Evolutionary conservation across 768 basidiomycete genomes (phyloP), one percentile per base, ranked within the genome.

Genomic region (Boletus pseudopeckii): DNA sequence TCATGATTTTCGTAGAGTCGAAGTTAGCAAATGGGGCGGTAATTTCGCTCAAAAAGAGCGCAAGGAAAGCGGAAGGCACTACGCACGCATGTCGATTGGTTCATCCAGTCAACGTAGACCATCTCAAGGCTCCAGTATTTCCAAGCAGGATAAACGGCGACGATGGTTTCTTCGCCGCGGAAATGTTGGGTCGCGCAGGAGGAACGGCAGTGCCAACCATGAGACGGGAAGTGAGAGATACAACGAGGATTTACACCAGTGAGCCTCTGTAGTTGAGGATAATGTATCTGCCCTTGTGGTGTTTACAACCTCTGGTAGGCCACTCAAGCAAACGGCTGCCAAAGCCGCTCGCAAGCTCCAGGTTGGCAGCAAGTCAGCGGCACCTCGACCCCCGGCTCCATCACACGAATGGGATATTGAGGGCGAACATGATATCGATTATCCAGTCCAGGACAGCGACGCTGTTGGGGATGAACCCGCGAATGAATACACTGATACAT

Each of bases 21-120:
- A 50, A 38, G 24, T 30, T 40, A 49, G 18, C 32, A 24, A 22
- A 22, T 60, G 58, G 65, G 18, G 32, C 2, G n/a, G 20, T 7
- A 56, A 54, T 18, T 28, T 8, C 17, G 17, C 47, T 38, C 49
- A n/a, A 34, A 68, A 53, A 39, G 45, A 26, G 22, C 44, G n/a
- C 33, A 32, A 28, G 8, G 48, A 41, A 22, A 11, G 22, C 20
- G 47, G 47, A 38, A 53, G 42, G 45, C 54, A 45, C 38, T 54
- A 56, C 17, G 54, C 53, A 11, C 63, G 66, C 47, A 65, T 64
- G 59, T 58, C 64, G 17, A 58, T 58, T 5, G 58, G 59, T 26
- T 50, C 55, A 13, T 41, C 60, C 10, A 7, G 40, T 22, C 55
- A 43, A 51, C 54, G 36, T 24, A 32, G 45, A 18, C 4, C 30